phyloP scores from a whole-genome alignment of 1,139 yeast species.

The Pneumocystis canis region DNA sequence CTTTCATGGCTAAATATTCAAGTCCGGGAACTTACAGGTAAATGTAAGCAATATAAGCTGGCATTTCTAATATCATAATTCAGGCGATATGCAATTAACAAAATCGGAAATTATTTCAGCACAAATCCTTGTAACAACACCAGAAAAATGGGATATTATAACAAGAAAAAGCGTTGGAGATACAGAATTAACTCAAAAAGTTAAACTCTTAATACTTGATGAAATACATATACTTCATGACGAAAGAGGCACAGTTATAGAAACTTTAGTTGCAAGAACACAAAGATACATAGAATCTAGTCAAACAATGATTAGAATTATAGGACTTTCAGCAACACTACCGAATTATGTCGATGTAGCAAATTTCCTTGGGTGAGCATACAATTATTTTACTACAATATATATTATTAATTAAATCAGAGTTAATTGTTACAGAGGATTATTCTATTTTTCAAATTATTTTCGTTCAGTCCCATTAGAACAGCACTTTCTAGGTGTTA shows the following conservation, averaged over 20 bases:
- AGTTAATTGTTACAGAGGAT: constrained; percentile 74
- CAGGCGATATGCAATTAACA: constrained; percentile 89
- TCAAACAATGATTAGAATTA: constrained; percentile 85
- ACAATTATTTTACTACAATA: not conserved
- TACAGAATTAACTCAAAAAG: constrained; percentile 70
- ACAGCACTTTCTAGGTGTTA: constrained; percentile 75
- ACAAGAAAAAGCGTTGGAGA: constrained; percentile 75
- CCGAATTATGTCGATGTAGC: constrained; percentile 94
- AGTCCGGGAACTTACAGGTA: constrained; percentile 64
- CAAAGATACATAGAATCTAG: constrained; percentile 85
- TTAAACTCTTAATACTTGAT: constrained; percentile 74
- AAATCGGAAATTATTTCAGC: constrained; percentile 69
- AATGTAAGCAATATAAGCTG: not conserved
- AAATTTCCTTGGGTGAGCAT: constrained; percentile 41
- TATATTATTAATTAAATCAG: constrained; percentile 27
- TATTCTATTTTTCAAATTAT: constrained; percentile 86
- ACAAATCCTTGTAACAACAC: constrained; percentile 89
- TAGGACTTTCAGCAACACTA: constrained; percentile 92
- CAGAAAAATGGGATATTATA: constrained; percentile 98
- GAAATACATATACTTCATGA: constrained; percentile 94
- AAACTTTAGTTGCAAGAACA: constrained; percentile 89
- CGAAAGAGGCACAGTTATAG: constrained; percentile 96
- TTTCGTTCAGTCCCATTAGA: constrained; percentile 89
- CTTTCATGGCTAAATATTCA: constrained; percentile 71
- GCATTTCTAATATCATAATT: not conserved